Percentiles rank a stretch among this genome's conserved stretches.
Conservation (phyloP, 176 grass and related monocot species). For the Juncus inflexus region DNA sequence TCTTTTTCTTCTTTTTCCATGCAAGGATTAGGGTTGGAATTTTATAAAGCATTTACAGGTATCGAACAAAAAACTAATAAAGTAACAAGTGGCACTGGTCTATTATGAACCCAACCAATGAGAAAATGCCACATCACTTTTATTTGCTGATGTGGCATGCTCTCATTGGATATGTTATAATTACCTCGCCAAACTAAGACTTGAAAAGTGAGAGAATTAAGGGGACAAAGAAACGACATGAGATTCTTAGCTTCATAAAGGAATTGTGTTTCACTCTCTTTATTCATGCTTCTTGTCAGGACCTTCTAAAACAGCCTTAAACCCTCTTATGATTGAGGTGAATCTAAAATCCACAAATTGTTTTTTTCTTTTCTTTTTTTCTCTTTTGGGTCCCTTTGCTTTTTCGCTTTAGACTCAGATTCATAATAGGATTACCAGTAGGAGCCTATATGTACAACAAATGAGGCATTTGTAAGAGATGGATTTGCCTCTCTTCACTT, state of each 20-base stretch:
- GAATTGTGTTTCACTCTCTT: slow-evolving; percentile 41
- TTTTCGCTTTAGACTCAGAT: slow-evolving; percentile 38
- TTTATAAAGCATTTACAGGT: slow-evolving; percentile 27
- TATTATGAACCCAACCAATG: not conserved
- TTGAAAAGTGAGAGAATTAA: slow-evolving; percentile 9
- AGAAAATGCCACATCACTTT: too few relatives aligned
- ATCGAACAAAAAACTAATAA: too few relatives aligned
- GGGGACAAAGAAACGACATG: slow-evolving; percentile 37
- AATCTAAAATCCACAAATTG: slow-evolving; percentile 40
- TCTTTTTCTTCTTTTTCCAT: slow-evolving; percentile 34
- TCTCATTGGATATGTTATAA: slow-evolving; percentile 32
- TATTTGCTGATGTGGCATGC: slow-evolving; percentile 13
- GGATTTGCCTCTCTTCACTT: slow-evolving; percentile 30
- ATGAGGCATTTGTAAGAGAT: slow-evolving; percentile 31
- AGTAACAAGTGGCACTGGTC: too few relatives aligned
- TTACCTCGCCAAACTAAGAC: not conserved
- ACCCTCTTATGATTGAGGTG: slow-evolving; percentile 45
- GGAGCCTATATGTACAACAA: slow-evolving; percentile 35
- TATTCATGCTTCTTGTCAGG: slow-evolving; percentile 62
- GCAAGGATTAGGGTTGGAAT: slow-evolving; percentile 34
- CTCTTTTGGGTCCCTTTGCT: slow-evolving; percentile 24
- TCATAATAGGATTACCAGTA: slow-evolving; percentile 9
- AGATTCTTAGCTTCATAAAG: slow-evolving; percentile 65
- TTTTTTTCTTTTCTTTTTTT: slow-evolving; percentile 25
- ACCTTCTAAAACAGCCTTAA: slow-evolving; percentile 69